Evolutionary conservation across 768 basidiomycete species (phyloP).

Genomic region (Sarcomyxa edulis): DNA sequence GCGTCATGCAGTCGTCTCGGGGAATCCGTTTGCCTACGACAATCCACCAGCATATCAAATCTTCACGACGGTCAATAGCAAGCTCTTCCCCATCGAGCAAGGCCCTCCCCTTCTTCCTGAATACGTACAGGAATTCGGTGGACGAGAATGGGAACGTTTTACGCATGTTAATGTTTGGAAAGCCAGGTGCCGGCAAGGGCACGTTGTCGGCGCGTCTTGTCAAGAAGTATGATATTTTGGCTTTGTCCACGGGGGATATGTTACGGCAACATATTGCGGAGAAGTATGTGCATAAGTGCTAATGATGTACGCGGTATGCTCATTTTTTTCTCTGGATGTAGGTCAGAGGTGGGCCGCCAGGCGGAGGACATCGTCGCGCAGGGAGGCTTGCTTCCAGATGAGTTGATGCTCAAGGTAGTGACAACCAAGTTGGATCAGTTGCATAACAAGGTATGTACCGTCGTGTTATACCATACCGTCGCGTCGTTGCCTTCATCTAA

Average conservation of each 20-base stretch:
- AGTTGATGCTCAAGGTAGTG: slow-evolving; percentile 74
- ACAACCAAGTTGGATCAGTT: slow-evolving; percentile 64
- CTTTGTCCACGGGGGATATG: slow-evolving; percentile 81
- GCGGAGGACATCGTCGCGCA: slow-evolving; percentile 77
- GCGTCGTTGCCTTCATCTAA: background rate
- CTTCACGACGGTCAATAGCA: slow-evolving; percentile 18
- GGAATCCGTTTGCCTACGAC: no score
- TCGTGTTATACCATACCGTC: background rate
- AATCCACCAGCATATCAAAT: background rate
- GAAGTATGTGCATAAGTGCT: slow-evolving; percentile 29
- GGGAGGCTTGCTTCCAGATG: slow-evolving; percentile 75
- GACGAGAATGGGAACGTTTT: slow-evolving; percentile 35
- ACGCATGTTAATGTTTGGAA: slow-evolving; percentile 74
- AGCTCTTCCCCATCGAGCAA: slow-evolving; percentile 27
- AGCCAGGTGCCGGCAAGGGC: slow-evolving; percentile 84
- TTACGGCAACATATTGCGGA: slow-evolving; percentile 80
- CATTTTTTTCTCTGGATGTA: slow-evolving; percentile 12
- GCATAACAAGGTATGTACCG: slow-evolving; percentile 52
- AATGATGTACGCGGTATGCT: background rate
- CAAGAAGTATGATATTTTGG: slow-evolving; percentile 73
- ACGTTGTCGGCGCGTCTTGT: slow-evolving; percentile 74
- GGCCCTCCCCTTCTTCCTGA: slow-evolving; percentile 50
- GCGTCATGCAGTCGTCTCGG: no score
- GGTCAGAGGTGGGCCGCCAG: slow-evolving; percentile 65
- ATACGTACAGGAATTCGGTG: slow-evolving; percentile 29